A percentile compares a stretch with the other conserved stretches of the same genome.
phyloP scores from a whole-genome alignment of 108 stramenopile species.

The Nitzschia sp. region DNA sequence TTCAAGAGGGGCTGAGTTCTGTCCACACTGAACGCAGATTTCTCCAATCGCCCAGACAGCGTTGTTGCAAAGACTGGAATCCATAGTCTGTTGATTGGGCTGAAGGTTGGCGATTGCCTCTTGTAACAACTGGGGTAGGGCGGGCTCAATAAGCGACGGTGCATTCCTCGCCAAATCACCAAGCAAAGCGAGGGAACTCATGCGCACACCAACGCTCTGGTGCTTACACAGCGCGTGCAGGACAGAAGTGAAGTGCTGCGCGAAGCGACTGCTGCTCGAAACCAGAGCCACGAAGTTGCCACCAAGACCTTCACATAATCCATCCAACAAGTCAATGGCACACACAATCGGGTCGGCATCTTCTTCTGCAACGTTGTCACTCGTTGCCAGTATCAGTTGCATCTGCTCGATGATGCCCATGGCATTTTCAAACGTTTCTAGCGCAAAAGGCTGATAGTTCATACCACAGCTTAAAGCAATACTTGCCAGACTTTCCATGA shows the following conservation, averaged over 20 bases:
- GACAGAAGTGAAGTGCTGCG: constrained; percentile 66
- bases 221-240: constrained; percentile 57
- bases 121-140: constrained; percentile 57
- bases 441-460: constrained; percentile 84
- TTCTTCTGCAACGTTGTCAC: constrained; percentile 62
- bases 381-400: constrained; percentile 59
- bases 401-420: constrained; percentile 80
- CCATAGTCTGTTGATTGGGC: constrained; percentile 34
- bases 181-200: constrained; percentile 88
- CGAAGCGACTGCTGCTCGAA: constrained; percentile 66
- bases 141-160: constrained; percentile 73
- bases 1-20: constrained; percentile 58
- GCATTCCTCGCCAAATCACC: constrained; percentile 89
- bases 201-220: constrained; percentile 72
- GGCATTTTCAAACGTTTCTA: constrained; percentile 78
- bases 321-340: constrained; percentile 87
- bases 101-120: constrained; percentile 69
- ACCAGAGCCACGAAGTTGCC: constrained; percentile 73
- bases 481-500: constrained; percentile 89
- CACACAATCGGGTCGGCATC: constrained; percentile 92
- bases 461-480: constrained; percentile 70
- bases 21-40: constrained; percentile 78
- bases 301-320: constrained; percentile 87
- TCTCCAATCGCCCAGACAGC: constrained; percentile 94
- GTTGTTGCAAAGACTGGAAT: constrained; percentile 82